Conservation (phyloP, 371 early-diverging fungal species). For the Circinella minor region DNA sequence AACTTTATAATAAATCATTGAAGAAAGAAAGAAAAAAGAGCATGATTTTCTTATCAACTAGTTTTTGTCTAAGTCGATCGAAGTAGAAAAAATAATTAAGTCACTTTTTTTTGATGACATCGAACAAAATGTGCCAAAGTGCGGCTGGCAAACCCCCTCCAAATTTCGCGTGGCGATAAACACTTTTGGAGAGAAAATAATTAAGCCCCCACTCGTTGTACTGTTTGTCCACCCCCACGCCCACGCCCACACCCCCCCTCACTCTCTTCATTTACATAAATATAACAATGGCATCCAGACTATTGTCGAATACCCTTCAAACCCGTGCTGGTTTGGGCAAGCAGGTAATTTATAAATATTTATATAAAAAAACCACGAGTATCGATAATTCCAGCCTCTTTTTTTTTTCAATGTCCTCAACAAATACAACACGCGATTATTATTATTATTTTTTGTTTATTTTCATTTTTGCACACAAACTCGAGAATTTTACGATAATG, state of each 20-base stretch:
- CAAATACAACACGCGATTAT: not conserved
- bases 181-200: not conserved
- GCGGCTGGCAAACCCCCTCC: not conserved
- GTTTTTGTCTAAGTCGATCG: too few species aligned
- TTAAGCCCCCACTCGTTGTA: not conserved
- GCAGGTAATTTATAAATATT: conserved; percentile 19
- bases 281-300: conserved; percentile 29
- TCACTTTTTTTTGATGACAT: conserved; percentile 8
- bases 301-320: conserved; percentile 29
- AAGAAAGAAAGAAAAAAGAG: too few species aligned
- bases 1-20: too few species aligned
- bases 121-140: not conserved
- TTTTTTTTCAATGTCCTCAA: not conserved
- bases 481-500: too few species aligned
- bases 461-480: not conserved
- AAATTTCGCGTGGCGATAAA: conserved; percentile 10
- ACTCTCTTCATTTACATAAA: conserved; percentile 14
- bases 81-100: too few species aligned
- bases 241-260: conserved; percentile 14
- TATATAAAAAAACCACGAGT: not conserved
- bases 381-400: not conserved
- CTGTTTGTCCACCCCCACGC: conserved; percentile 1
- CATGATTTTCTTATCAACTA: too few species aligned
- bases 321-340: conserved; percentile 23
- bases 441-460: not conserved